Evolutionary conservation across 352 stramenopile genomes (phyloP).

Genomic region (Globisporangium cederbergense): DNA sequence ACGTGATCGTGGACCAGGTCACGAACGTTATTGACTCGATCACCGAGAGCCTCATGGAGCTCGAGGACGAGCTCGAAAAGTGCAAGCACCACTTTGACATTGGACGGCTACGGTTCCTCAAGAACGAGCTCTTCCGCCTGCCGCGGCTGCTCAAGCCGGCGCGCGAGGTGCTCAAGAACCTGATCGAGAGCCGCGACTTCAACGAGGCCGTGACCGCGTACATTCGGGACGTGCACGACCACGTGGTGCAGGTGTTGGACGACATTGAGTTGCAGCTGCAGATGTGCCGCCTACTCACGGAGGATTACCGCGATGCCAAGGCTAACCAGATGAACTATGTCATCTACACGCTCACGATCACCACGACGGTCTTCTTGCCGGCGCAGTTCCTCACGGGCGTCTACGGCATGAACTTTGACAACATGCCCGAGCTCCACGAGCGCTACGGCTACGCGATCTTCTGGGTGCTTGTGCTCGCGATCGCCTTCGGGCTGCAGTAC

Average conservation of each 20-base stretch:
- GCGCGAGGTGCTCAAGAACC: slow-evolving; percentile 79
- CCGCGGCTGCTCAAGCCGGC: slow-evolving; percentile 76
- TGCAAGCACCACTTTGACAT: slow-evolving; percentile 76
- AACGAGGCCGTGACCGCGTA: slow-evolving; percentile 74
- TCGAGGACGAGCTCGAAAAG: slow-evolving; percentile 68
- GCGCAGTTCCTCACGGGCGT: slow-evolving; percentile 88
- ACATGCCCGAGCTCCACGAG: slow-evolving; percentile 84
- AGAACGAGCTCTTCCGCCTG: slow-evolving; percentile 79
- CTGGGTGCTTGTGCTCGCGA: slow-evolving; percentile 70
- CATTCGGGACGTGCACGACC: slow-evolving; percentile 84
- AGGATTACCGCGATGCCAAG: slow-evolving; percentile 83
- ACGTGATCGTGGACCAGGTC: slow-evolving; percentile 86
- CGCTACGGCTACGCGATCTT: slow-evolving; percentile 82
- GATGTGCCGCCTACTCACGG: slow-evolving; percentile 73
- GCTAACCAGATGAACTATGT: slow-evolving; percentile 88
- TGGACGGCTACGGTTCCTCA: slow-evolving; percentile 54
- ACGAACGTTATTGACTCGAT: slow-evolving; percentile 74
- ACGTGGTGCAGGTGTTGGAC: slow-evolving; percentile 75
- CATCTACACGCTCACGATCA: slow-evolving; percentile 89
- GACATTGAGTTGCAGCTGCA: slow-evolving; percentile 82
- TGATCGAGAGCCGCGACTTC: slow-evolving; percentile 83
- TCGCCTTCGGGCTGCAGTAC: slow-evolving; percentile 60
- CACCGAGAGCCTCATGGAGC: slow-evolving; percentile 71
- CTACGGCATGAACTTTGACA: slow-evolving; percentile 90
- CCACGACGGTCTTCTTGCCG: slow-evolving; percentile 86